phyloP scores from a whole-genome alignment of 345 rosid genomes.

The Anastatica hierochuntica region DNA sequence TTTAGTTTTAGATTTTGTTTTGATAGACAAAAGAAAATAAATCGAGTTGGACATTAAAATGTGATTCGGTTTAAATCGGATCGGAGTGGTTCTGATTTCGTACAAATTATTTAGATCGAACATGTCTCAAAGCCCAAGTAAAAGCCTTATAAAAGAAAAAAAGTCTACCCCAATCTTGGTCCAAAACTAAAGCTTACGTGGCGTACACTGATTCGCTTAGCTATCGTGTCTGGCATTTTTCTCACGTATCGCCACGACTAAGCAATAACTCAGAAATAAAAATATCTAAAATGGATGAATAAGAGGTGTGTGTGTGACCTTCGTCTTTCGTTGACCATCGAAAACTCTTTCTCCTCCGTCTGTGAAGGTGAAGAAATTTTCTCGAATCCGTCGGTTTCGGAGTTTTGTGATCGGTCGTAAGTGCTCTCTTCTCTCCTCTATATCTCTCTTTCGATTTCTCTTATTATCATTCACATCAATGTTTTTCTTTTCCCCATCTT shows the following conservation, averaged over 20 bases:
- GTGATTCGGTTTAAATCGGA: too few relatives aligned
- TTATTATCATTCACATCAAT: background rate
- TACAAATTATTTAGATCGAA: background rate
- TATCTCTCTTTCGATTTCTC: background rate
- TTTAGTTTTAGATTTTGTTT: too few relatives aligned
- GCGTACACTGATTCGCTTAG: conserved; percentile 11
- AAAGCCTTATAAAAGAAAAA: background rate
- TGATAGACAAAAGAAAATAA: too few relatives aligned
- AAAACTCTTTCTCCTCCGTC: conserved; percentile 26
- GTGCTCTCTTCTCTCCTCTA: background rate
- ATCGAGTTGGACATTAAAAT: too few relatives aligned
- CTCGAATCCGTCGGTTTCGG: conserved; percentile 17
- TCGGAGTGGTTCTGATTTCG: too few relatives aligned
- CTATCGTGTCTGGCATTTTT: conserved; percentile 22
- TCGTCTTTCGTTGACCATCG: conserved; percentile 26
- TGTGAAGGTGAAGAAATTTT: background rate
- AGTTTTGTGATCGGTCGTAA: conserved; percentile 13
- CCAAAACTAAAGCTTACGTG: background rate
- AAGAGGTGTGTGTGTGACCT: conserved; percentile 22
- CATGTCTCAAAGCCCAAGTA: conserved; percentile 1
- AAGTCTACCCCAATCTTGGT: conserved; percentile 5
- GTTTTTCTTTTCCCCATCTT: background rate
- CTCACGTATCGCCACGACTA: conserved; percentile 16
- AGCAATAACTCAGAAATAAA: background rate
- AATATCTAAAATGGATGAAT: background rate